These are phyloP conservation scores for Trametes meyenii DNA, from an alignment of 768 basidiomycete genomes.

Conservation along the genomic window DNA sequence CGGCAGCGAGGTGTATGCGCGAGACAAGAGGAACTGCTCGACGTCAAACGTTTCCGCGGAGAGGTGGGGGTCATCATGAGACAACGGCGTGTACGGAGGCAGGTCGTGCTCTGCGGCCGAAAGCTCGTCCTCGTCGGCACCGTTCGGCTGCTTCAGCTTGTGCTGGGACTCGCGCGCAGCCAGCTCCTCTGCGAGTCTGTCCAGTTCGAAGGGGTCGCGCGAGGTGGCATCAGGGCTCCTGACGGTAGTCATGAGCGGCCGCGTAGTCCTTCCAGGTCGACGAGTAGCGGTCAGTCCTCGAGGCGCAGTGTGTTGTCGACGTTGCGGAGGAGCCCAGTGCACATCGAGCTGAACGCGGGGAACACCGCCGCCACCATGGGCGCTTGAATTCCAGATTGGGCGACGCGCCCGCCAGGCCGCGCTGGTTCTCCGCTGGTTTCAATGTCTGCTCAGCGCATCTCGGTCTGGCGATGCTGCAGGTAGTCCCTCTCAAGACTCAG, in stretches of 20 bases:
- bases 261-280: not conserved
- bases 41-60: slow-evolving; percentile 72
- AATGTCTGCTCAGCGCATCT: too few relatives aligned
- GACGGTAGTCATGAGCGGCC: slow-evolving; percentile 16
- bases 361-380: too few relatives aligned
- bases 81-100: slow-evolving; percentile 70
- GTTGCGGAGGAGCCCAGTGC: not conserved
- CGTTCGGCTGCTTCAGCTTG: not conserved
- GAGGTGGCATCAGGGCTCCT: slow-evolving; percentile 18
- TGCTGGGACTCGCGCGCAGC: slow-evolving; percentile 20
- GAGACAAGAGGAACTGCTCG: slow-evolving; percentile 86
- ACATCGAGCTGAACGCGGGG: too few relatives aligned
- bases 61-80: slow-evolving; percentile 78
- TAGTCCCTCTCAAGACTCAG: too few relatives aligned
- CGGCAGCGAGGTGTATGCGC: slow-evolving; percentile 81
- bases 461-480: too few relatives aligned
- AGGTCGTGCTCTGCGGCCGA: slow-evolving; percentile 45
- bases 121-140: slow-evolving; percentile 12
- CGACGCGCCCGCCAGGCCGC: too few relatives aligned
- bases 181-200: slow-evolving; percentile 75
- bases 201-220: slow-evolving; percentile 65
- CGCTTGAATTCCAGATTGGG: too few relatives aligned
- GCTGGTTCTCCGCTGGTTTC: too few relatives aligned
- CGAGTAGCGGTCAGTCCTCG: not conserved
- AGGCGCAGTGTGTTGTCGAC: not conserved